A percentile compares a stretch with the other conserved stretches of the same genome.
These are phyloP conservation scores for Gossypium gossypioides DNA, from an alignment of 441 rosid genomes.

Conservation along the genomic window DNA sequence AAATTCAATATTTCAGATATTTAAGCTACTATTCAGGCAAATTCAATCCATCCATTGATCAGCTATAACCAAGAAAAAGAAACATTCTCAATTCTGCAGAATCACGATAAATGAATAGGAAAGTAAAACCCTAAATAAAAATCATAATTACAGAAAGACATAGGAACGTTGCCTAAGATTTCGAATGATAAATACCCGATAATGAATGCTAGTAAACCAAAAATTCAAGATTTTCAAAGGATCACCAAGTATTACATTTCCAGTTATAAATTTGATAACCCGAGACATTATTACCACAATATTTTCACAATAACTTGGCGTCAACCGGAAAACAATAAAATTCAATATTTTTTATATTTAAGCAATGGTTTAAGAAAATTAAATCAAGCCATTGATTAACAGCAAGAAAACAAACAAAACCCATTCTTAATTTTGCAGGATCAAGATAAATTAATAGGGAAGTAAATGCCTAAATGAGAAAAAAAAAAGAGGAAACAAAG, in stretches of 20 bases:
- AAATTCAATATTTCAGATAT: background rate
- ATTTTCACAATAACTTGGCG: background rate
- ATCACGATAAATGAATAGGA: background rate
- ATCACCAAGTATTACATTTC: slow-evolving; percentile 1
- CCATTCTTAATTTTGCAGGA: background rate
- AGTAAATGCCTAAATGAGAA: background rate
- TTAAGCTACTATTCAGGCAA: background rate
- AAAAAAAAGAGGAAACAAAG: background rate
- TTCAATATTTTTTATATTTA: background rate
- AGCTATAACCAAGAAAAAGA: background rate
- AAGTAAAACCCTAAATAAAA: background rate
- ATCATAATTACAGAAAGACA: background rate
- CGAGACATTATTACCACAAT: background rate
- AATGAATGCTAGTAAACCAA: background rate
- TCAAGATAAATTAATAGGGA: background rate
- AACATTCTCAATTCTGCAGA: background rate
- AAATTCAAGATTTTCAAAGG: background rate
- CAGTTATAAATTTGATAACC: background rate
- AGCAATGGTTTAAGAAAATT: background rate
- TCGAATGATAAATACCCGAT: background rate
- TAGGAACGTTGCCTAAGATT: slow-evolving; percentile 4
- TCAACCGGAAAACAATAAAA: background rate
- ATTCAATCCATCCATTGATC: background rate
- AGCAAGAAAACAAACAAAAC: background rate
- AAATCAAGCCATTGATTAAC: background rate